Conservation (phyloP, 495 filamentous ascomycete species). For the Arthonia radiata region DNA sequence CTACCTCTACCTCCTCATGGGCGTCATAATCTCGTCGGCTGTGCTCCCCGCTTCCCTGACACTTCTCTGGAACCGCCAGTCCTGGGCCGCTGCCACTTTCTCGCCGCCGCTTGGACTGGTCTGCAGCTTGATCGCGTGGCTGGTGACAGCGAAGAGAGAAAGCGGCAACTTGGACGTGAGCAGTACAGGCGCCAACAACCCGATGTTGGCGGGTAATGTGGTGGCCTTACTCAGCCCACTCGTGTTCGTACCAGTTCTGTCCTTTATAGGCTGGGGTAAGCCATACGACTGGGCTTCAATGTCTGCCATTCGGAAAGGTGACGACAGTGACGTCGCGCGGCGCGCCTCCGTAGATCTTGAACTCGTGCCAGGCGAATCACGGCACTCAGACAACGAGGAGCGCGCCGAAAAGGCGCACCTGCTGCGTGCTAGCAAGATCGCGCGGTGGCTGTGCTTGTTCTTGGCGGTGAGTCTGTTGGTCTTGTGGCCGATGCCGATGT, state of each 20-base stretch:
- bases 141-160: slow-evolving; percentile 64
- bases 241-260: slow-evolving; percentile 57
- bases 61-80: slow-evolving; percentile 62
- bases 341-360: slow-evolving; percentile 50
- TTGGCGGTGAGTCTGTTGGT: slow-evolving; percentile 58
- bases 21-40: slow-evolving; percentile 67
- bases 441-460: slow-evolving; percentile 46
- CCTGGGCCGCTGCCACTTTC: slow-evolving; percentile 49
- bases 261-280: slow-evolving; percentile 44
- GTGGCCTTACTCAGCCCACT: slow-evolving; percentile 59
- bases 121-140: slow-evolving; percentile 63
- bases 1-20: slow-evolving; percentile 73
- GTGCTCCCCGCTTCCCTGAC: slow-evolving; percentile 66
- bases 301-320: slow-evolving; percentile 57
- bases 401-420: slow-evolving; percentile 39
- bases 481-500: slow-evolving; percentile 92
- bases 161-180: slow-evolving; percentile 47
- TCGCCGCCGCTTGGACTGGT: slow-evolving; percentile 56
- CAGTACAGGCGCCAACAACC: slow-evolving; percentile 61
- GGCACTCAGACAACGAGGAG: slow-evolving; percentile 21
- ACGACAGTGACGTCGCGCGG: slow-evolving; percentile 52
- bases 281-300: slow-evolving; percentile 83
- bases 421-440: slow-evolving; percentile 47
- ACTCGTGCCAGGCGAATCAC: slow-evolving; percentile 30
- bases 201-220: slow-evolving; percentile 74